A percentile compares a stretch with the other conserved stretches of the same genome.
These are phyloP conservation scores for Penstemon newberryi DNA, from an alignment of 257 asterid species.

Conservation along the genomic window DNA sequence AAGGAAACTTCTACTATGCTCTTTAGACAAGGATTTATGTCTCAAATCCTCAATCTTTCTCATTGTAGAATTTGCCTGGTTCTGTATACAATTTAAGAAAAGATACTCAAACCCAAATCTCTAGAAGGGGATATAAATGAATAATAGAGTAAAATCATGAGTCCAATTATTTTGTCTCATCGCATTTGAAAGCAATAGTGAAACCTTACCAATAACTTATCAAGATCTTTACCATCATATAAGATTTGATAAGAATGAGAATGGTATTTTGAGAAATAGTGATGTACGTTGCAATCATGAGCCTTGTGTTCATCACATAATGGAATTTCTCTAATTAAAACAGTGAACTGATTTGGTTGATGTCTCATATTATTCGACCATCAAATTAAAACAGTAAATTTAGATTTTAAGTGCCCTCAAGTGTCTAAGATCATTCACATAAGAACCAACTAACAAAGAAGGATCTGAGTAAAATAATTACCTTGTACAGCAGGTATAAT, in stretches of 20 bases:
- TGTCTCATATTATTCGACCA: slow-evolving; percentile 45
- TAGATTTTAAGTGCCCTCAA: too few species aligned
- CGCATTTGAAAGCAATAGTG: not conserved
- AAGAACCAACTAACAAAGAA: not conserved
- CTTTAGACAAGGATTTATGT: slow-evolving; percentile 34
- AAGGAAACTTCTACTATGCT: slow-evolving; percentile 23
- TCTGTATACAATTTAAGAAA: slow-evolving; percentile 40
- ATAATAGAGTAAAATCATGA: not conserved
- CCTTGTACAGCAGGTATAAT: slow-evolving; percentile 85
- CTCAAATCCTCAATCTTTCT: slow-evolving; percentile 56
- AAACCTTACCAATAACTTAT: slow-evolving; percentile 57
- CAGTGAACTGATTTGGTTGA: slow-evolving; percentile 87
- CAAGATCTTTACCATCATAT: slow-evolving; percentile 72
- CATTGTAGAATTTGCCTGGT: slow-evolving; percentile 52
- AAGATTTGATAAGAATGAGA: slow-evolving; percentile 78
- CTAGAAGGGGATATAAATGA: not conserved
- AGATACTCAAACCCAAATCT: not conserved
- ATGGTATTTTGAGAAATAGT: slow-evolving; percentile 77
- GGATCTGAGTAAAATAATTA: slow-evolving; percentile 26
- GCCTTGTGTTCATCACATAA: slow-evolving; percentile 74
- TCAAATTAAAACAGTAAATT: not conserved
- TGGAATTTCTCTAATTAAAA: slow-evolving; percentile 92
- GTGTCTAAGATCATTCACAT: too few species aligned
- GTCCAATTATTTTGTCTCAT: not conserved
- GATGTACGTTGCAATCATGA: slow-evolving; percentile 73